phyloP scores from a whole-genome alignment of 371 early-diverging fungal species.

The Mucor velutinosus region DNA sequence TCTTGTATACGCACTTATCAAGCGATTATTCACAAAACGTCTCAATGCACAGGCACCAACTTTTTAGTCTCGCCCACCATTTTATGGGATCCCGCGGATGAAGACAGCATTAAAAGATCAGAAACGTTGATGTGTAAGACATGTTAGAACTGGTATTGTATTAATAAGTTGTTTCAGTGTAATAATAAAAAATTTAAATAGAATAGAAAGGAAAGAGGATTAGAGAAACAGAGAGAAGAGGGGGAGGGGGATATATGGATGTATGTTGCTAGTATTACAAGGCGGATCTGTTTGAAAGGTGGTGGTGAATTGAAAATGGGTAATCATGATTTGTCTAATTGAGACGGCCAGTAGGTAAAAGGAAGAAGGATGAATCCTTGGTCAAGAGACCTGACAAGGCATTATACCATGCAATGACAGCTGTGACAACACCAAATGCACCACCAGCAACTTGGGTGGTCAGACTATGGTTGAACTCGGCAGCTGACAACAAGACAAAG shows the following conservation, averaged over 20 bases:
- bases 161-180: background rate
- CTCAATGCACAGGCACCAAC: background rate
- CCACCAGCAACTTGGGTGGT: slow-evolving; percentile 59
- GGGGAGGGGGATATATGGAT: background rate
- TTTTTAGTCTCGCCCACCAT: background rate
- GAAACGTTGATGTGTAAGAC: background rate
- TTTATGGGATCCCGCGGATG: background rate
- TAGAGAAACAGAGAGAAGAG: background rate
- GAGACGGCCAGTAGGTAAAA: slow-evolving; percentile 57
- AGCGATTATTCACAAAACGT: background rate
- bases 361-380: slow-evolving; percentile 57
- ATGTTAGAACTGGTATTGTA: background rate
- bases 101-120: background rate
- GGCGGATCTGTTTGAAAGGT: background rate
- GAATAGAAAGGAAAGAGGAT: background rate
- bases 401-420: slow-evolving; percentile 75
- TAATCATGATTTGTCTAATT: slow-evolving; percentile 21
- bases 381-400: slow-evolving; percentile 67
- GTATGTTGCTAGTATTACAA: slow-evolving; percentile 2
- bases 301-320: background rate
- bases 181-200: background rate
- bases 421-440: slow-evolving; percentile 67
- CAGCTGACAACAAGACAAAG: slow-evolving; percentile 62
- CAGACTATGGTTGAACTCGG: slow-evolving; percentile 37
- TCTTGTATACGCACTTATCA: background rate